phyloP scores from a whole-genome alignment of 192 early-diverging fungal genomes.

The Lobosporangium transversale region DNA sequence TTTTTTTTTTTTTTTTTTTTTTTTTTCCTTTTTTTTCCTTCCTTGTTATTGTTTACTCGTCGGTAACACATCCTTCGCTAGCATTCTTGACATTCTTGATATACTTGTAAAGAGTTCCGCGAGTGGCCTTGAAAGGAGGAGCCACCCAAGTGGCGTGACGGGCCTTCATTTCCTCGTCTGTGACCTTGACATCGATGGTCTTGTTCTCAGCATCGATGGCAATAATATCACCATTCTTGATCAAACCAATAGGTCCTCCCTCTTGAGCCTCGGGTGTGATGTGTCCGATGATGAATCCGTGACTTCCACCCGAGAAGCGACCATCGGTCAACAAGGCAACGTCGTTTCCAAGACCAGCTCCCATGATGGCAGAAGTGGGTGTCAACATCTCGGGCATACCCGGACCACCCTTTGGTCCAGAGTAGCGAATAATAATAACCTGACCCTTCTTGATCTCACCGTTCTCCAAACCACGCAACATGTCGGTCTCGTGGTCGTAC shows the following conservation, averaged over 20 bases:
- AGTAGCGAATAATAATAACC: conserved; percentile 94
- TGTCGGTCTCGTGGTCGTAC: conserved; percentile 92
- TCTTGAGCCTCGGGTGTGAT: conserved; percentile 98
- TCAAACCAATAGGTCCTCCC: conserved; percentile 94
- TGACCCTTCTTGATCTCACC: conserved; percentile 92
- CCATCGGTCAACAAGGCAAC: conserved; percentile 98
- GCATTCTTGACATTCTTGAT: conserved; percentile 87
- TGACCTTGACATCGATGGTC: conserved; percentile 79
- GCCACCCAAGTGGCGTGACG: conserved; percentile 79
- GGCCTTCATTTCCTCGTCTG: conserved; percentile 78
- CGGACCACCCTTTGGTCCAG: conserved; percentile 97
- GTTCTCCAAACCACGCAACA: conserved; percentile 89
- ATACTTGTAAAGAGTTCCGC: conserved; percentile 94
- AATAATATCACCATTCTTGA: conserved; percentile 90
- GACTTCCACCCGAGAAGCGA: conserved; percentile 97
- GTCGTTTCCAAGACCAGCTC: conserved; percentile 96
- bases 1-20: no score
- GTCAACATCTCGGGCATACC: conserved; percentile 99
- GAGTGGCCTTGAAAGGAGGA: conserved; percentile 88
- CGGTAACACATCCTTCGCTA: conserved; percentile 86
- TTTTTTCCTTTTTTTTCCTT: no score
- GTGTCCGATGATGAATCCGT: conserved; percentile 99
- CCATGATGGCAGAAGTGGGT: conserved; percentile 98
- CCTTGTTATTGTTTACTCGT: conserved; percentile 67
- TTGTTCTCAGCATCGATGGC: conserved; percentile 87